phyloP scores from a whole-genome alignment of 768 basidiomycete genomes.

The Lactarius psammicola region DNA sequence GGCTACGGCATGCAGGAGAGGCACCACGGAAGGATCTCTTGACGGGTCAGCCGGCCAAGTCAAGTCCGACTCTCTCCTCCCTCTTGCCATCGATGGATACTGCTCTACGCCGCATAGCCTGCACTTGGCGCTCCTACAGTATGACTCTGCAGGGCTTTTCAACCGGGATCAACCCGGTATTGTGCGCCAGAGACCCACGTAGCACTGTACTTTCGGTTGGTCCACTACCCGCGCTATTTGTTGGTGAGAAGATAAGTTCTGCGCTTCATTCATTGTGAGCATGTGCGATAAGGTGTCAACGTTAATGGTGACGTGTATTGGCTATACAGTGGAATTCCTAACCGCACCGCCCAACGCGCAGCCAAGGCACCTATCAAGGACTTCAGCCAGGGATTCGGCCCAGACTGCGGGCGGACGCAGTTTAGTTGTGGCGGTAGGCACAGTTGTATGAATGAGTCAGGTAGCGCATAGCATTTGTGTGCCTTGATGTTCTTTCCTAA shows the following conservation, averaged over 20 bases:
- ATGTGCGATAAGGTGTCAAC: not conserved
- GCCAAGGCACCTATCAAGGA: not conserved
- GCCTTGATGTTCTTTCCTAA: not conserved
- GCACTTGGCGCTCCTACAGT: not conserved
- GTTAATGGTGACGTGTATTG: not conserved
- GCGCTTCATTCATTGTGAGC: too few species aligned
- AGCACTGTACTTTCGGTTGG: not conserved
- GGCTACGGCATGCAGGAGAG: not conserved
- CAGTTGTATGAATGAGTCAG: not conserved
- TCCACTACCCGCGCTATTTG: not conserved
- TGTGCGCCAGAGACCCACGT: not conserved
- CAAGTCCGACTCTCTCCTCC: not conserved
- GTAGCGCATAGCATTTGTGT: not conserved
- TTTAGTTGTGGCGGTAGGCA: not conserved
- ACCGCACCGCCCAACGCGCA: not conserved
- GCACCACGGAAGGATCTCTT: not conserved
- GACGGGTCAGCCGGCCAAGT: not conserved
- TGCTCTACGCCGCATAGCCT: not conserved
- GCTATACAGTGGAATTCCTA: not conserved
- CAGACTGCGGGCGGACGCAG: not conserved
- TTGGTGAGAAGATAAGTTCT: not conserved
- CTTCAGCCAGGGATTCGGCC: too few species aligned
- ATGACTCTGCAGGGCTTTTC: not conserved
- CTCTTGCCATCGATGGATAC: not conserved
- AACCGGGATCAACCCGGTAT: not conserved